A percentile compares a stretch with the other conserved stretches of the same genome.
Conservation (phyloP, 192 early-diverging fungal genomes). For the Backusella liffmaniae region DNA sequence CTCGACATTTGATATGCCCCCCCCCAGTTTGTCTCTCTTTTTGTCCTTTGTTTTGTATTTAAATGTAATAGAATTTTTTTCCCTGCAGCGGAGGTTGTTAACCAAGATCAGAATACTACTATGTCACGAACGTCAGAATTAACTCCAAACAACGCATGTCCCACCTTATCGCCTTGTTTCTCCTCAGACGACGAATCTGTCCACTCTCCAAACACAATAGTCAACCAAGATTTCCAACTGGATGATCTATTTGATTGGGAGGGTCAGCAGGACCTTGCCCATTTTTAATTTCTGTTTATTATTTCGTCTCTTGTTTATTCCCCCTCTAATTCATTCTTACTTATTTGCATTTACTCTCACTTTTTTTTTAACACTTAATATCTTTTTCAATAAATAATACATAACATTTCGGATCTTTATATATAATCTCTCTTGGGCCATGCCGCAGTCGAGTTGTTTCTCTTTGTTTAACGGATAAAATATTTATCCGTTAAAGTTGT, state of each 20-base stretch:
- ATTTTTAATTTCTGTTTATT: constrained; percentile 13
- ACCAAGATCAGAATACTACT: constrained; percentile 19
- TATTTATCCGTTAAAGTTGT: neutral
- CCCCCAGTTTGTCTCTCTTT: neutral
- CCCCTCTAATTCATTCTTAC: constrained; percentile 2
- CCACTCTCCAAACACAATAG: constrained; percentile 5
- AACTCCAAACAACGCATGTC: constrained; percentile 3
- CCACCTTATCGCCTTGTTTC: constrained; percentile 27
- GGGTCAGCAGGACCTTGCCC: constrained; percentile 26
- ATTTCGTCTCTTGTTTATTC: neutral
- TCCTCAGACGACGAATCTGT: constrained; percentile 30
- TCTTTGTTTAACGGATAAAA: neutral
- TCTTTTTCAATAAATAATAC: constrained; percentile 8
- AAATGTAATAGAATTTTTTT: constrained; percentile 12
- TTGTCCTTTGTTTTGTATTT: neutral
- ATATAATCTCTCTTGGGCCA: neutral
- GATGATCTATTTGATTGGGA: constrained; percentile 42
- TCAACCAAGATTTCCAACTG: constrained; percentile 22
- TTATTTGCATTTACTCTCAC: constrained; percentile 1
- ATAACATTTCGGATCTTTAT: constrained; percentile 10
- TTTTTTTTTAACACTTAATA: neutral
- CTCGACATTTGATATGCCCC: neutral
- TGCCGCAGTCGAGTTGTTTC: neutral
- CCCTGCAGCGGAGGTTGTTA: constrained; percentile 44
- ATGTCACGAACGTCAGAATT: constrained; percentile 6